A percentile compares a stretch with the other conserved stretches of the same genome.
phyloP scores from a whole-genome alignment of 1,139 yeast genomes.

The Saccharomycopsis crataegensis region DNA sequence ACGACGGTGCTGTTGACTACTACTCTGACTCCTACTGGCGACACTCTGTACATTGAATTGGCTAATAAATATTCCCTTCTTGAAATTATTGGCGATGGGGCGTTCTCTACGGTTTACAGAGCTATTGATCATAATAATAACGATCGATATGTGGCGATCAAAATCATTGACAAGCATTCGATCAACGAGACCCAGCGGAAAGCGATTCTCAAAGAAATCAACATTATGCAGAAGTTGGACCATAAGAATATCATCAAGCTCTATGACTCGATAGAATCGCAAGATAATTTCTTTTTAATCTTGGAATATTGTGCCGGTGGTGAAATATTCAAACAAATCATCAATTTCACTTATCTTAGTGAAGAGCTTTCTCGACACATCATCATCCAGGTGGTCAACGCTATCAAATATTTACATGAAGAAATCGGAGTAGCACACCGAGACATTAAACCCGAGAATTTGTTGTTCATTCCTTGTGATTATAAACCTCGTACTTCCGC shows the following conservation, averaged over 20 bases:
- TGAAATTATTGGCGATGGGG: constrained; percentile 71
- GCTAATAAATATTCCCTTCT: constrained; percentile 25
- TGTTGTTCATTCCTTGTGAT: constrained; percentile 73
- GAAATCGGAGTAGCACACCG: constrained; percentile 85
- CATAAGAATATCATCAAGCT: constrained; percentile 72
- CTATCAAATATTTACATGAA: constrained; percentile 75
- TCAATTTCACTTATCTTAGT: constrained; percentile 81
- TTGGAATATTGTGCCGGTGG: constrained; percentile 90
- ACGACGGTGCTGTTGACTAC: background rate
- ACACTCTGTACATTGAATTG: constrained; percentile 3
- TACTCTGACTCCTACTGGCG: background rate
- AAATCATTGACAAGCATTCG: constrained; percentile 69
- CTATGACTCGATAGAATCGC: constrained; percentile 58
- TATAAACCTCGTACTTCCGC: constrained; percentile 38
- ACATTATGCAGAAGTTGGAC: constrained; percentile 64
- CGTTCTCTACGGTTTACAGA: constrained; percentile 79
- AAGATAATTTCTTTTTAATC: constrained; percentile 64
- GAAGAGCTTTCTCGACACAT: constrained; percentile 83
- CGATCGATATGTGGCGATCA: constrained; percentile 56
- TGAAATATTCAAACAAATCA: constrained; percentile 89
- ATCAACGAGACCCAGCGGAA: constrained; percentile 46
- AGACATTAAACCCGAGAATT: constrained; percentile 91
- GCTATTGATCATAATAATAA: constrained; percentile 46
- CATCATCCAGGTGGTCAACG: constrained; percentile 74
- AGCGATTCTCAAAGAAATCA: constrained; percentile 74